A percentile compares a stretch with the other conserved stretches of the same genome.
phyloP scores from a whole-genome alignment of 352 stramenopile genomes.

The Pythium sp. region DNA sequence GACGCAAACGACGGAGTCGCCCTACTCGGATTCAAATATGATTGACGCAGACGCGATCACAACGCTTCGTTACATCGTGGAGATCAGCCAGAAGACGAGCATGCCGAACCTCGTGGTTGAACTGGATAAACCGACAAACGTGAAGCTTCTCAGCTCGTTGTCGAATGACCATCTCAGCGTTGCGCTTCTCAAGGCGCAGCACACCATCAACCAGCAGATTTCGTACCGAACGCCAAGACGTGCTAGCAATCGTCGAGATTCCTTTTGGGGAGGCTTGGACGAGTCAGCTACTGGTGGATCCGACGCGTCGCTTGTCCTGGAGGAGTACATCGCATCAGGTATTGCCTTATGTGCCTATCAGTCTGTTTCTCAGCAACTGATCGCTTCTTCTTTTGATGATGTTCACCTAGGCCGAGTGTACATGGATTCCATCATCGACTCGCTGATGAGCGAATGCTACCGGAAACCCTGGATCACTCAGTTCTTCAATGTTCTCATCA shows the following conservation, averaged over 20 bases:
- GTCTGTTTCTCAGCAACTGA: not conserved
- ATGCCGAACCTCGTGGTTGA: constrained; percentile 79
- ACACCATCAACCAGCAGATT: constrained; percentile 34
- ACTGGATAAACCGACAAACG: constrained; percentile 68
- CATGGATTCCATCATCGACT: constrained; percentile 70
- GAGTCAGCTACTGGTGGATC: constrained; percentile 21
- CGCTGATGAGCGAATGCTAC: constrained; percentile 78
- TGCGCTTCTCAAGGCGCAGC: constrained; percentile 37
- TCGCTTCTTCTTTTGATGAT: not conserved
- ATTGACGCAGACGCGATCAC: constrained; percentile 81
- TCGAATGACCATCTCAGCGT: constrained; percentile 47
- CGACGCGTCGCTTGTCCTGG: constrained; percentile 48
- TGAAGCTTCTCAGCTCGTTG: constrained; percentile 74
- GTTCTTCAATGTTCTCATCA: constrained; percentile 64
- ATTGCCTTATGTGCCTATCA: not conserved
- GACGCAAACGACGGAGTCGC: constrained; percentile 39
- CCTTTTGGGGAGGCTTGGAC: constrained; percentile 35
- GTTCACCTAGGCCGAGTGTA: constrained; percentile 52
- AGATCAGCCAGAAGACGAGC: constrained; percentile 61
- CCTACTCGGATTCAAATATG: constrained; percentile 79
- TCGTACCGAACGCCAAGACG: constrained; percentile 44
- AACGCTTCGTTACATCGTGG: constrained; percentile 76
- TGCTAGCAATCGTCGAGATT: constrained; percentile 42
- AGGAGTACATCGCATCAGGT: constrained; percentile 74
- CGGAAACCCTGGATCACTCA: constrained; percentile 71